A percentile compares a stretch with the other conserved stretches of the same genome.
Evolutionary conservation across 73 alveolate species (phyloP).

Genomic region (Symbiodinium natans): DNA sequence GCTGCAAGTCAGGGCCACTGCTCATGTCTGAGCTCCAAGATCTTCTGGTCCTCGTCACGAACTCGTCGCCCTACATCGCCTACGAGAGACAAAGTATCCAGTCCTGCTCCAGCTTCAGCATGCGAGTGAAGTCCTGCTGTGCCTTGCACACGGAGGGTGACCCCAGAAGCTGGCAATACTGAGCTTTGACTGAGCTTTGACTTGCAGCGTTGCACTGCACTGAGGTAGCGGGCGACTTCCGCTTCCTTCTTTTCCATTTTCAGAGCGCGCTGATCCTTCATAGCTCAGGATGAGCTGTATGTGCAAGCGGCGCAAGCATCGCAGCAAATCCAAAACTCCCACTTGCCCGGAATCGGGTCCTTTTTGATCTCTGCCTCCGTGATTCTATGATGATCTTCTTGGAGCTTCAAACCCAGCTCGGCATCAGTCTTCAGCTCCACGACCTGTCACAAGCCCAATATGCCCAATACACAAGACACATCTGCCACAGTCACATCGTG

Average conservation of each 20-base stretch:
- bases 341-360: too few species aligned
- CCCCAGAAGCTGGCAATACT: background rate
- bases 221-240: conserved; percentile 91
- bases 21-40: conserved; percentile 97
- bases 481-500: background rate
- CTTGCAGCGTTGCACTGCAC: too few species aligned
- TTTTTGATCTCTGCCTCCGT: conserved; percentile 96
- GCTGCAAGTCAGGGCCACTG: background rate
- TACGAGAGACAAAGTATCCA: background rate
- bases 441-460: conserved; percentile 36
- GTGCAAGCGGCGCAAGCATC: too few species aligned
- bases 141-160: too few species aligned
- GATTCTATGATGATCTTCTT: conserved; percentile 96
- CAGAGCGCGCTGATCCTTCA: conserved; percentile 95
- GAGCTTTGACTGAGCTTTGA: background rate
- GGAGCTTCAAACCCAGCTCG: conserved; percentile 95
- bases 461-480: background rate
- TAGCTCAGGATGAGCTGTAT: too few species aligned
- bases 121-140: conserved; percentile 96
- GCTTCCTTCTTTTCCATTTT: conserved; percentile 96
- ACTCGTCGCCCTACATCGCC: background rate
- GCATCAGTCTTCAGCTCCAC: conserved; percentile 96
- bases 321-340: too few species aligned
- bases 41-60: conserved; percentile 95
- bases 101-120: conserved; percentile 94